Percentiles rank a stretch among this genome's conserved stretches.
These are phyloP conservation scores for Jaltomata sinuosa DNA, from an alignment of 257 asterid genomes.

Conservation along the genomic window DNA sequence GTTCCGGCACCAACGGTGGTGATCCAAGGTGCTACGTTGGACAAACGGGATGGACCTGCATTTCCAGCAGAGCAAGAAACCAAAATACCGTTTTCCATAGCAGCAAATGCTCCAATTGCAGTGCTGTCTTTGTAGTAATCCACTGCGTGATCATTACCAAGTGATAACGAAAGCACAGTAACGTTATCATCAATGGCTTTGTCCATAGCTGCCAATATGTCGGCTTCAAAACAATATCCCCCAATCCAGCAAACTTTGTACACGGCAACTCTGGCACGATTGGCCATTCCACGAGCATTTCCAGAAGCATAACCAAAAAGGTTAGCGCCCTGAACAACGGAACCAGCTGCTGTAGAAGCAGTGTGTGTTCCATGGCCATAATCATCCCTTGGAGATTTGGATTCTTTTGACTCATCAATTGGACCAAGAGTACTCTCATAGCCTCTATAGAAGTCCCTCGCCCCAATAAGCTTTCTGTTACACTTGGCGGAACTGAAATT, in stretches of 20 bases:
- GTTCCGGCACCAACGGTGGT: constrained; percentile 95
- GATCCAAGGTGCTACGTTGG: constrained; percentile 88
- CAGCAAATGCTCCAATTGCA: constrained; percentile 68
- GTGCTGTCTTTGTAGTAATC: constrained; percentile 52
- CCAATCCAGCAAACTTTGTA: constrained; percentile 85
- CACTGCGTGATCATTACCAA: constrained; percentile 50
- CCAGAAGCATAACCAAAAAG: constrained; percentile 75
- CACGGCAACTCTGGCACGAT: constrained; percentile 56
- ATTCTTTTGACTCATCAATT: constrained; percentile 53
- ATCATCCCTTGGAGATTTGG: constrained; percentile 75
- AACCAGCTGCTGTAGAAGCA: constrained; percentile 74
- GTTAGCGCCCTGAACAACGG: constrained; percentile 54
- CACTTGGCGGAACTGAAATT: constrained; percentile 50
- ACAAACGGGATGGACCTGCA: constrained; percentile 60
- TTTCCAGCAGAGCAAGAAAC: constrained; percentile 89
- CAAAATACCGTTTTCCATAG: constrained; percentile 77
- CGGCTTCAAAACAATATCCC: constrained; percentile 80
- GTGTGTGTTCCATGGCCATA: constrained; percentile 98
- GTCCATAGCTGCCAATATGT: constrained; percentile 77
- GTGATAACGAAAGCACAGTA: constrained; percentile 59
- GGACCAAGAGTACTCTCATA: constrained; percentile 73
- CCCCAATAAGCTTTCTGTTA: constrained; percentile 73
- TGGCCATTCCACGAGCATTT: constrained; percentile 92
- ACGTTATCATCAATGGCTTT: constrained; percentile 69
- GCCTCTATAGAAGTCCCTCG: constrained; percentile 57